Base-by-base conservation (phyloP, 768 basidiomycete genomes). In the Galerina marginata region DNA sequence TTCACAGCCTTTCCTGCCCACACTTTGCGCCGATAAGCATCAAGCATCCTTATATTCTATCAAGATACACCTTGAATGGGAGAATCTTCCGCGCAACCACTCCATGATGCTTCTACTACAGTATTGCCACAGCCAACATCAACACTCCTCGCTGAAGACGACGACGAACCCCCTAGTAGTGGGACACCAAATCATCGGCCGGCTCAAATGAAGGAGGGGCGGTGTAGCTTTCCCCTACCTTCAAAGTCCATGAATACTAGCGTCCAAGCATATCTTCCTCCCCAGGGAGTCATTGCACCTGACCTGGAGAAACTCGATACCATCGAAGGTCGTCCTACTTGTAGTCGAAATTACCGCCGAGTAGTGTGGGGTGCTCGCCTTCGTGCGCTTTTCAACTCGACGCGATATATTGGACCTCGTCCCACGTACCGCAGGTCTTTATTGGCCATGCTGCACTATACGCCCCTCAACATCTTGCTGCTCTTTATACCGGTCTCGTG, bases 401-500 rank as follows among this genome's bases (percentile, higher is more conserved):
- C 62, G 9, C 68, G 65, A n/a, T 71, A 69, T 6, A 14, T 72
- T 23, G 78, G 76, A 0, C 78, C 76, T 4, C 66, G 62, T n/a
- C 78, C 78, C 2, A 73, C 74, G 2, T 79, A 77, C 59, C 54
- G 54, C 26, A 61, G 69, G 12, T 79, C 77, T 4, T 51, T 76
- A 56, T 71, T 65, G 56, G 74, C 73, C 2, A 64, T 71, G 1
- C 38, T 76, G 26, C 70, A 60, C 37, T 79, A 79, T 66, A 73
- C 76, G 20, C 74, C 70, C 2, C 65, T 76, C 49, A 86, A 84
- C 65, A 56, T 84, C 48, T 72, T 79, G 43, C 70, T 84, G 38
- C 49, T 81, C 2, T 82, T 81, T 67, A 83, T 84, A 56, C 82
- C 84, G 0, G 74, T 84, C 50, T 79, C 81, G 1, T 80, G 82